Conservation (phyloP, 1,139 yeast species). For the Suhomyces bolitotheri region DNA sequence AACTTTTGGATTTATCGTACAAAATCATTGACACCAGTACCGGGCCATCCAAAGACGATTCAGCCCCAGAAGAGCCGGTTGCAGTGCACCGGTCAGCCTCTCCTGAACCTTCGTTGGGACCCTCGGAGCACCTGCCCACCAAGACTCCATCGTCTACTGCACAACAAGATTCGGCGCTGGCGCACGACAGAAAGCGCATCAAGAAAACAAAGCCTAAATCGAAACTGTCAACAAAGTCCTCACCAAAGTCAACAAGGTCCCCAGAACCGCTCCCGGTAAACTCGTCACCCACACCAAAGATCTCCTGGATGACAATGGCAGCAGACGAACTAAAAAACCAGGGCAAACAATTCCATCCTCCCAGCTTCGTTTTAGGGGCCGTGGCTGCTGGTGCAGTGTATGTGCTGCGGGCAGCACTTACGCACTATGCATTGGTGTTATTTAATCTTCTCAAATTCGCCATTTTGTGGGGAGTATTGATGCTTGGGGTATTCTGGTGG, state of each 20-base stretch:
- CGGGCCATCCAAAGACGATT: background rate
- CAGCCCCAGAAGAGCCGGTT: background rate
- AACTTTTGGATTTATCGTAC: conserved; percentile 19
- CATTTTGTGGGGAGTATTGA: conserved; percentile 26
- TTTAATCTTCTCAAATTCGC: conserved; percentile 27
- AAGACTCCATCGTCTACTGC: conserved; percentile 3
- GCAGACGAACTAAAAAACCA: conserved; percentile 5
- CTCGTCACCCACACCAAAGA: background rate
- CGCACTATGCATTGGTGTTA: conserved; percentile 21
- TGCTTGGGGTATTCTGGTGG: conserved; percentile 34
- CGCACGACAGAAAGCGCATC: conserved; percentile 11
- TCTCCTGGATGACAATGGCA: conserved; percentile 8
- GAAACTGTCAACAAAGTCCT: background rate
- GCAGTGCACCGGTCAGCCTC: background rate
- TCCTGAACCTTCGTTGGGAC: conserved; percentile 1
- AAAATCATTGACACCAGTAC: conserved; percentile 7
- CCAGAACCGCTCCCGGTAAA: background rate
- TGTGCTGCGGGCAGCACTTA: conserved; percentile 23
- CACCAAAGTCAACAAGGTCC: background rate
- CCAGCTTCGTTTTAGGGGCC: conserved; percentile 37
- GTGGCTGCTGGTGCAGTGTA: conserved; percentile 23
- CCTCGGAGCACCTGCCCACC: conserved; percentile 2
- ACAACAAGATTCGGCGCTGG: conserved; percentile 2
- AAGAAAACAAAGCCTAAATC: conserved; percentile 8
- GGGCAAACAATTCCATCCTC: conserved; percentile 25